Evolutionary conservation across 208 protist species (phyloP), one percentile per base, ranked within the genome.

Genomic region (Crithidia bombi): DNA sequence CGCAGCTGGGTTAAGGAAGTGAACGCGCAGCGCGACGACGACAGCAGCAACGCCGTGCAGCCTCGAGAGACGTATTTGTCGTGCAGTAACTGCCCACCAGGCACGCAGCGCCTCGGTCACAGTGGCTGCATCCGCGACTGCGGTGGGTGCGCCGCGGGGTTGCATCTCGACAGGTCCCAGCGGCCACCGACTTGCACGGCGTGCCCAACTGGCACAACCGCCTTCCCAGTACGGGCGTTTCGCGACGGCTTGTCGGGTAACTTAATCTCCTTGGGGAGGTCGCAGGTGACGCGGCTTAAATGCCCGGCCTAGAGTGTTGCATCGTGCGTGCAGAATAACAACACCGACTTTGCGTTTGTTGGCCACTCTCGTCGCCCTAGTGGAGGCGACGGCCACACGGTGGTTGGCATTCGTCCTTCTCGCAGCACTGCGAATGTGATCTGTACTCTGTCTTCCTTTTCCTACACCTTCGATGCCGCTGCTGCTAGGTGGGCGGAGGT

Each of bases 231-330:
- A 9, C 19, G 57, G 23, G 5, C 21, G 6, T 59, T 57, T 26
- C 50, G 63, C 26, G 32, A 44, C 21, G 50, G 50, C 63, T 69
- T 69, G n/a, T n/a, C n/a, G n/a, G n/a, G n/a, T n/a, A n/a, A n/a
- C n/a, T n/a, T n/a, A n/a, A n/a, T n/a, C n/a, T n/a, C 35, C 3
- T 35, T 70, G 15, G 7, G 19, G 17, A 55, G 65, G 28, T 41
- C n/a, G 19, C 15, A 14, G 26, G 6, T 35, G 65, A 39, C 21
- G 58, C 43, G 11, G 5, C 5, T 12, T 0, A 1, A 14, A 0
- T 65, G 39, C 19, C 56, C 56, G 1, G 3, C 1, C 21, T 2
- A 1, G 3, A 19, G 2, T 9, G 6, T 4, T 5, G 43, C 17
- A 10, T 15, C 6, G 15, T 65, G 33, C 28, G 9, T 19, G 19